Base-by-base conservation (phyloP, 306 rosid species). In the Begonia fuchsioides region DNA sequence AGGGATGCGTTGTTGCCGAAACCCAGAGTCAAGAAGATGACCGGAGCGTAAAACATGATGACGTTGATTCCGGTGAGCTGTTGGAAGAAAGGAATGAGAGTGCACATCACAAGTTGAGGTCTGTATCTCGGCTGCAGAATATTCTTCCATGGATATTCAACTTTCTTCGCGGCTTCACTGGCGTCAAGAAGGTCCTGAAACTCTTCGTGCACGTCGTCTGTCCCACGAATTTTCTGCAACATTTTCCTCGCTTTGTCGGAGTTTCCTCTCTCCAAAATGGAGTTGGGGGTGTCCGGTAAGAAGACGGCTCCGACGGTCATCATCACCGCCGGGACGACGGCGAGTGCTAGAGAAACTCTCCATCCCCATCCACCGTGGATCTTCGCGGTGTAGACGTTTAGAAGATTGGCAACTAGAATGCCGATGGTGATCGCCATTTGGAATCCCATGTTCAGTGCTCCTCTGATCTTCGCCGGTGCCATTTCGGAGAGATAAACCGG, bases 391-490 rank as follows among this genome's bases (percentile, higher is more conserved):
- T 50, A 45, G 5, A 44, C 43, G 6, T 56, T 56, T 3, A 56
- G 52, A 12, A 56, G 61, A 32, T 9, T 56, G 2, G 61, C 61
- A 15, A 56, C 61, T 2, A 56, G 35, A 40, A 56, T 46, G 7
- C 61, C 44, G 9, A 56, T 56, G 1, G 43, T 46, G 44, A 56
- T 56, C 12, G 61, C 52, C 72, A 67, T n/a, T n/a, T n/a, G n/a
- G n/a, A n/a, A n/a, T n/a, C n/a, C n/a, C n/a, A n/a, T n/a, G n/a
- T n/a, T n/a, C n/a, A n/a, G n/a, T n/a, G n/a, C n/a, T n/a, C n/a
- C n/a, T n/a, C n/a, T n/a, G n/a, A n/a, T n/a, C 55, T 55, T 67
- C 32, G 78, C 43, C 12, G 52, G 78, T 16, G 78, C 70, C 78
- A 72, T 68, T 47, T 68, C 71, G 6, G 71, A 72, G 3, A 72